A percentile compares a stretch with the other conserved stretches of the same genome.
These are phyloP conservation scores for Acacia acuminata DNA, from an alignment of 306 rosid genomes.

Conservation along the genomic window DNA sequence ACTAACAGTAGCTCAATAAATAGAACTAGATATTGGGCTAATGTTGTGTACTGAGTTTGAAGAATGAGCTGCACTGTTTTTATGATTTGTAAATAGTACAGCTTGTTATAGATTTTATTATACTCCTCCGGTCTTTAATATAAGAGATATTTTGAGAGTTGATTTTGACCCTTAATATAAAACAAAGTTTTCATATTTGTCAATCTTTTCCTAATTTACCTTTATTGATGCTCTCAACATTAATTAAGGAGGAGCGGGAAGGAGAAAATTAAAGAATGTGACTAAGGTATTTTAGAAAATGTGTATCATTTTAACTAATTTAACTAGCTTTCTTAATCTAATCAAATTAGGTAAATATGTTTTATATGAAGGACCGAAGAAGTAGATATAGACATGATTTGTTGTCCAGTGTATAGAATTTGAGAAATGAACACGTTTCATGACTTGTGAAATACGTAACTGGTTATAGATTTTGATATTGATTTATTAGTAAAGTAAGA, in stretches of 20 bases:
- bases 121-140: background rate
- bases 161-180: too few relatives aligned
- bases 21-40: background rate
- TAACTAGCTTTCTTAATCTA: too few relatives aligned
- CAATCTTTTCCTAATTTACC: too few relatives aligned
- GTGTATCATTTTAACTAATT: too few relatives aligned
- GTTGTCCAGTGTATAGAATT: background rate
- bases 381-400: background rate
- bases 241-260: too few relatives aligned
- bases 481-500: background rate
- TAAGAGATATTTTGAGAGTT: too few relatives aligned
- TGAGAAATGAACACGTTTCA: background rate
- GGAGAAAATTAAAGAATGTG: too few relatives aligned
- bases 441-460: background rate
- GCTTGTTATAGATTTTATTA: background rate
- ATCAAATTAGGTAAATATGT: too few relatives aligned
- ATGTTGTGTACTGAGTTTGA: background rate
- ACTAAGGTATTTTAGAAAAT: too few relatives aligned
- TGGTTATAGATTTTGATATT: background rate
- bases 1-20: background rate
- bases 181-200: too few relatives aligned
- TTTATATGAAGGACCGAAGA: too few relatives aligned
- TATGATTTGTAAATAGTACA: background rate
- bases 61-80: background rate
- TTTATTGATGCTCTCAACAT: too few relatives aligned